phyloP scores from a whole-genome alignment of 1,139 yeast species.

The Geotrichum restrictum region DNA sequence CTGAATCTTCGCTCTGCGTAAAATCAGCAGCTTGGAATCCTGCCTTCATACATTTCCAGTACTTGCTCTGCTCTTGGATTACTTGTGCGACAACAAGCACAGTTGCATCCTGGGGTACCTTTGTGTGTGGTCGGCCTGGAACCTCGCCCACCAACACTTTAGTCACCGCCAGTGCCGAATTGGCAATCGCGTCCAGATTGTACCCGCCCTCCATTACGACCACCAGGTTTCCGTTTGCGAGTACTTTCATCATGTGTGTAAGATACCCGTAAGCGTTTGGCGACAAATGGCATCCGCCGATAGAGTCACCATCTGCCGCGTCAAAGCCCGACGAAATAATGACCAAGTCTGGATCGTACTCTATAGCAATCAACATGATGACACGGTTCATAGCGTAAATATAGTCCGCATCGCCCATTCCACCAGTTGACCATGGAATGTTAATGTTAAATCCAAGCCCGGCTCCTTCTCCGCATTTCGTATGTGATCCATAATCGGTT shows the following conservation, averaged over 20 bases:
- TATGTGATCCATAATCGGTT: slow-evolving; percentile 71
- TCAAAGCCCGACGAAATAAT: slow-evolving; percentile 95
- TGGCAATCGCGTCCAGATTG: slow-evolving; percentile 83
- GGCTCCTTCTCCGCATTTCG: slow-evolving; percentile 74
- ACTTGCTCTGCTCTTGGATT: slow-evolving; percentile 70
- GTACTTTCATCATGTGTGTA: slow-evolving; percentile 84
- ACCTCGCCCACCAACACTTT: slow-evolving; percentile 92
- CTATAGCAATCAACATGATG: slow-evolving; percentile 84
- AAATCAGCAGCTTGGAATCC: slow-evolving; percentile 48
- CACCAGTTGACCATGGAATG: slow-evolving; percentile 91
- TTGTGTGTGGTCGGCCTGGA: slow-evolving; percentile 70
- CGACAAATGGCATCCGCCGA: slow-evolving; percentile 95
- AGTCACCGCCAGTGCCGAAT: slow-evolving; percentile 87
- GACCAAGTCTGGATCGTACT: slow-evolving; percentile 88
- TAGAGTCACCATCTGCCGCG: slow-evolving; percentile 97
- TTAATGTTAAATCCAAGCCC: slow-evolving; percentile 88
- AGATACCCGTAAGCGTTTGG: slow-evolving; percentile 96
- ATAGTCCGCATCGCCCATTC: slow-evolving; percentile 95
- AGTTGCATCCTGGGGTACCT: slow-evolving; percentile 60
- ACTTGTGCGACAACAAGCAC: slow-evolving; percentile 87
- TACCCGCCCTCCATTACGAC: slow-evolving; percentile 97
- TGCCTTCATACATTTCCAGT: slow-evolving; percentile 84
- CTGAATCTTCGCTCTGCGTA: slow-evolving; percentile 20
- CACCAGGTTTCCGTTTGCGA: slow-evolving; percentile 83
- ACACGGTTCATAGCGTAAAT: slow-evolving; percentile 84